These are phyloP conservation scores for Lindgomyces ingoldianus DNA, from an alignment of 495 filamentous ascomycete species.

Conservation along the genomic window DNA sequence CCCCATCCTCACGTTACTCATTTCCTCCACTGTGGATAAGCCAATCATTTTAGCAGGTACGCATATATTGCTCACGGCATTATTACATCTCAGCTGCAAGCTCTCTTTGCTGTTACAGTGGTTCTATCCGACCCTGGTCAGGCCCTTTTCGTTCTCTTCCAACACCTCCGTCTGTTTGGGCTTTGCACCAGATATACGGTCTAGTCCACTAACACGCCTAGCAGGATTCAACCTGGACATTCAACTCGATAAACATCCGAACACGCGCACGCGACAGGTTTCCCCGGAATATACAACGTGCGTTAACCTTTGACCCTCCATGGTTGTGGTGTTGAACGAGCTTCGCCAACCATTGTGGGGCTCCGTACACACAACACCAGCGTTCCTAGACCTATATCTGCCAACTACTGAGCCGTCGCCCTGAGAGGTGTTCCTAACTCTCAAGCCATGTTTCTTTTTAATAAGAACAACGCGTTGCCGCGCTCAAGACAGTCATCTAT, in stretches of 20 bases:
- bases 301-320: slow-evolving; percentile 30
- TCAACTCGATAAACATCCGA: slow-evolving; percentile 22
- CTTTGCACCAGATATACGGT: slow-evolving; percentile 22
- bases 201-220: slow-evolving; percentile 29
- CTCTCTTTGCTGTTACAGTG: slow-evolving; percentile 23
- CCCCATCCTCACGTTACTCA: slow-evolving; percentile 22
- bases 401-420: slow-evolving; percentile 8
- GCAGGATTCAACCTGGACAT: slow-evolving; percentile 18
- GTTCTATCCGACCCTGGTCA: slow-evolving; percentile 22
- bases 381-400: slow-evolving; percentile 27
- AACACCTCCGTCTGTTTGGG: slow-evolving; percentile 11
- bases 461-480: slow-evolving; percentile 33
- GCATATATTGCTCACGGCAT: slow-evolving; percentile 34
- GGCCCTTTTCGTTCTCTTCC: slow-evolving; percentile 6
- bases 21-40: slow-evolving; percentile 21
- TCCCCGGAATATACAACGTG: slow-evolving; percentile 31
- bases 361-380: slow-evolving; percentile 23
- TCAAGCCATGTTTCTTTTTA: slow-evolving; percentile 35
- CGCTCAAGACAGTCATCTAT: slow-evolving; percentile 32
- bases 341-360: slow-evolving; percentile 27
- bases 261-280: slow-evolving; percentile 31
- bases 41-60: slow-evolving; percentile 34
- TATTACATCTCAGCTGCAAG: slow-evolving; percentile 16
- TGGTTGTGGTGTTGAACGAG: slow-evolving; percentile 26
- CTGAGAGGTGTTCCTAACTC: slow-evolving; percentile 10